Evolutionary conservation across 352 stramenopile species (phyloP), one percentile per base, ranked within the genome.

Genomic region (Lagenidium giganteum): DNA sequence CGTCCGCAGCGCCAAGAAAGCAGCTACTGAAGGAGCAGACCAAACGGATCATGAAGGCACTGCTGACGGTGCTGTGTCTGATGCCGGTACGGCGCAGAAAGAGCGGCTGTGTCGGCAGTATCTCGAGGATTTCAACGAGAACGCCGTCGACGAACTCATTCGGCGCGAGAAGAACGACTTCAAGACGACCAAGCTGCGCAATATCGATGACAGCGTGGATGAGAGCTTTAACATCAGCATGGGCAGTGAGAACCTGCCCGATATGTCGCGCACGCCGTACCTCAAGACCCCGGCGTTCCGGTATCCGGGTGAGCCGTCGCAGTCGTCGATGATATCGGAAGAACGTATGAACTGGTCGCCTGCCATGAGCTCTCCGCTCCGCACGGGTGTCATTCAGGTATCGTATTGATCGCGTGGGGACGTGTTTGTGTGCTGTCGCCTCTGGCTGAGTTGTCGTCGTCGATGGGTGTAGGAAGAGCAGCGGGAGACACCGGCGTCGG

Each of bases 121-220:
- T 5, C 32, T 34, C 24, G 51, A 62, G 38, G 58, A 69, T 9
- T n/a, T n/a, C n/a, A n/a, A n/a, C n/a, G n/a, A n/a, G n/a, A 35
- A 62, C 14, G 75, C 68, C 13, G 68, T 83, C 11, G 59, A 74
- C 11, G 63, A 50, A n/a, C n/a, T n/a, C n/a, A n/a, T n/a, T n/a
- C n/a, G n/a, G n/a, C n/a, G n/a, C 22, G 70, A 66, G 20, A 67
- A 82, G 26, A 54, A 83, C 45, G 70, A 55, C 4, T 87, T 90
- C 59, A 84, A 85, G 62, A 90, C 78, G 11, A 87, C 74, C 36
- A 87, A 67, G 42, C 65, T 90, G 14, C 53, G 68, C 9, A 55
- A 69, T 14, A 46, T 42, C 16, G 54, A 79, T 22, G 46, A 47
- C 8, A 67, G 57, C 18, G 58, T 53, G 18, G 52, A 83, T 8